A percentile compares a stretch with the other conserved stretches of the same genome.
Evolutionary conservation across 176 grass and related monocot genomes (phyloP).

Genomic region (Zizania latifolia): DNA sequence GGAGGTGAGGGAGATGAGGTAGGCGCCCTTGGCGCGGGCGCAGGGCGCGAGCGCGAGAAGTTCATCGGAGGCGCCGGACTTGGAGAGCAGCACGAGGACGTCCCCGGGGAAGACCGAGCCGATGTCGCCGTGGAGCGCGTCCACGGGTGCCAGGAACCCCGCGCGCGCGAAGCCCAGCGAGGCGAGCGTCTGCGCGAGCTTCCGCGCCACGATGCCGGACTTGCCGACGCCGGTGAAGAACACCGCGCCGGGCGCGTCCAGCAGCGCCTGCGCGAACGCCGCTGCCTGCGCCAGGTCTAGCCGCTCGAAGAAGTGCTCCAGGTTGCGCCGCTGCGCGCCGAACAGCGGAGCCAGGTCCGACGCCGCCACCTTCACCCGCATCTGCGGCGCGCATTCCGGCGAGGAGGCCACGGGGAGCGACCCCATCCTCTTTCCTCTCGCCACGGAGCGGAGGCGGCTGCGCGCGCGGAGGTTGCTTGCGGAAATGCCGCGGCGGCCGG

Average conservation of each 20-base stretch:
- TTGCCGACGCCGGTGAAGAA: slow-evolving; percentile 97
- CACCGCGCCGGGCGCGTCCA: slow-evolving; percentile 64
- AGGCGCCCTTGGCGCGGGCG: slow-evolving; percentile 71
- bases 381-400: not conserved
- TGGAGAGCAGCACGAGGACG: slow-evolving; percentile 80
- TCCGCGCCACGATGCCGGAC: slow-evolving; percentile 74
- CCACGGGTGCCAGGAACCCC: slow-evolving; percentile 67
- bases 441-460: not conserved
- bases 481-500: slow-evolving; percentile 22
- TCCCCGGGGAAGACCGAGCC: slow-evolving; percentile 73
- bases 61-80: slow-evolving; percentile 91
- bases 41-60: slow-evolving; percentile 75
- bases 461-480: not conserved
- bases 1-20: slow-evolving; percentile 77
- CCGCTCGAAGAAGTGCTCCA: slow-evolving; percentile 75
- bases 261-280: slow-evolving; percentile 63
- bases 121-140: slow-evolving; percentile 95
- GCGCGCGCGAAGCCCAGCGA: slow-evolving; percentile 73
- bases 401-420: slow-evolving; percentile 25
- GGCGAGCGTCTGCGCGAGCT: slow-evolving; percentile 81
- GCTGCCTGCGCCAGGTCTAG: slow-evolving; percentile 65
- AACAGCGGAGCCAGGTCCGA: slow-evolving; percentile 55
- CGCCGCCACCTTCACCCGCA: slow-evolving; percentile 33
- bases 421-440: slow-evolving; percentile 20
- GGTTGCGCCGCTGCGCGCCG: slow-evolving; percentile 53